Conservation (phyloP, 2,329 filamentous ascomycete genomes). For the Ophiocordyceps camponoti-rufipedis region DNA sequence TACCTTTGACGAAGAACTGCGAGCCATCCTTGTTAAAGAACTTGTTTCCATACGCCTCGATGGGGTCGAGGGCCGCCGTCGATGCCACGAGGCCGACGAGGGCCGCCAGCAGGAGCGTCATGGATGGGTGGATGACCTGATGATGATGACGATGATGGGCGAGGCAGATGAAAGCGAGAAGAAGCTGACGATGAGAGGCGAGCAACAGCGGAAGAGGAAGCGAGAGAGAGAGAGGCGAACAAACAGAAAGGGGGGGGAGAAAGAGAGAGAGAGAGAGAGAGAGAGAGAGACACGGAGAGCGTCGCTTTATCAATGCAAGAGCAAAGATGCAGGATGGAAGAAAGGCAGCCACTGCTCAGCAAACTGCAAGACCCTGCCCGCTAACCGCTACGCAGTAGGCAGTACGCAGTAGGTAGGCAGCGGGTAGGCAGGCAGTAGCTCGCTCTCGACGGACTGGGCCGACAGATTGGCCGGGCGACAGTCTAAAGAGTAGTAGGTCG, state of each 20-base stretch:
- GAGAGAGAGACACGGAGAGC: background rate
- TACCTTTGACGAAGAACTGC: conserved; percentile 74
- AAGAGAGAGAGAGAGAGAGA: background rate
- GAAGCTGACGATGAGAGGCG: background rate
- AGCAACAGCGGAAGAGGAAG: background rate
- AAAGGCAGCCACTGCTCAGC: too few relatives aligned
- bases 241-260: background rate
- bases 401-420: too few relatives aligned
- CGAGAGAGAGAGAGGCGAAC: background rate
- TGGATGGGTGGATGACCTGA: background rate
- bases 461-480: background rate
- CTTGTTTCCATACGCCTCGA: conserved; percentile 52
- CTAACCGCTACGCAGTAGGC: too few relatives aligned
- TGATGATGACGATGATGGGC: background rate
- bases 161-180: background rate
- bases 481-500: too few relatives aligned
- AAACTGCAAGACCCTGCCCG: too few relatives aligned
- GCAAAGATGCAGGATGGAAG: too few relatives aligned
- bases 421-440: too few relatives aligned
- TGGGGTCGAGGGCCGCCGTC: conserved; percentile 24
- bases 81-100: conserved; percentile 15
- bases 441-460: background rate
- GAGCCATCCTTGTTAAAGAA: conserved; percentile 68
- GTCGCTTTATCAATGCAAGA: background rate
- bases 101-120: conserved; percentile 9